These are phyloP conservation scores for Scedosporium dehoogii DNA, from an alignment of 2,329 filamentous ascomycete species.

Conservation along the genomic window DNA sequence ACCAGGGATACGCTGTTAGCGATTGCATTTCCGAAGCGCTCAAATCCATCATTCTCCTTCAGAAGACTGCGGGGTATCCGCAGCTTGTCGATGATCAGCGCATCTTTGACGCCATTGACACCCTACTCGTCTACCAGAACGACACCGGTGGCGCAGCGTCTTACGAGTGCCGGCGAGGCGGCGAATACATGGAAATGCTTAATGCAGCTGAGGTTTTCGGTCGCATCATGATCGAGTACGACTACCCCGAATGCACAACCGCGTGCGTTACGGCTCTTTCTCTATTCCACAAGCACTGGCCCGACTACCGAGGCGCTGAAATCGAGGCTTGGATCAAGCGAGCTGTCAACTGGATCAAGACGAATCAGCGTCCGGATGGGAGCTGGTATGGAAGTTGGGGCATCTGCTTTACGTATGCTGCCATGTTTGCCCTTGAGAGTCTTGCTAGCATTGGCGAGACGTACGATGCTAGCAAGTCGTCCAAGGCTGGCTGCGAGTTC, in stretches of 20 bases:
- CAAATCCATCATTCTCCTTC: slow-evolving; percentile 76
- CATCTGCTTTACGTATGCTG: slow-evolving; percentile 95
- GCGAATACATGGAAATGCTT: slow-evolving; percentile 68
- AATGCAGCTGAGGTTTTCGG: slow-evolving; percentile 97
- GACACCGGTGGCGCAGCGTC: slow-evolving; percentile 74
- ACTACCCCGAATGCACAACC: slow-evolving; percentile 96
- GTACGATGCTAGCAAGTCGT: slow-evolving; percentile 61
- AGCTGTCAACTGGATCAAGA: slow-evolving; percentile 75
- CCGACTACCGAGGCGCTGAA: slow-evolving; percentile 66
- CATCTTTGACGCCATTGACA: slow-evolving; percentile 81
- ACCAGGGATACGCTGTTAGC: slow-evolving; percentile 89
- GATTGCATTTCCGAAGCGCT: slow-evolving; percentile 90
- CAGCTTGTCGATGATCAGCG: slow-evolving; percentile 64
- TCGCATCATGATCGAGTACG: slow-evolving; percentile 96
- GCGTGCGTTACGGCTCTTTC: slow-evolving; percentile 82
- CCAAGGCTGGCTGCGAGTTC: slow-evolving; percentile 74
- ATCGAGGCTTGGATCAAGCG: slow-evolving; percentile 63
- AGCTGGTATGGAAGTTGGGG: slow-evolving; percentile 98
- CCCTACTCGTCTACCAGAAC: slow-evolving; percentile 87
- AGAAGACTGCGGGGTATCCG: slow-evolving; percentile 68
- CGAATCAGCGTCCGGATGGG: slow-evolving; percentile 68
- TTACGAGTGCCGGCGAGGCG: slow-evolving; percentile 77
- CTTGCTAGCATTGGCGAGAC: slow-evolving; percentile 73
- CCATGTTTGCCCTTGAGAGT: slow-evolving; percentile 91
- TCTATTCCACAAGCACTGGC: slow-evolving; percentile 72